Evolutionary conservation across 176 grass and related monocot species (phyloP), one percentile per base, ranked within the genome.

Genomic region (Alopecurus myosuroides): DNA sequence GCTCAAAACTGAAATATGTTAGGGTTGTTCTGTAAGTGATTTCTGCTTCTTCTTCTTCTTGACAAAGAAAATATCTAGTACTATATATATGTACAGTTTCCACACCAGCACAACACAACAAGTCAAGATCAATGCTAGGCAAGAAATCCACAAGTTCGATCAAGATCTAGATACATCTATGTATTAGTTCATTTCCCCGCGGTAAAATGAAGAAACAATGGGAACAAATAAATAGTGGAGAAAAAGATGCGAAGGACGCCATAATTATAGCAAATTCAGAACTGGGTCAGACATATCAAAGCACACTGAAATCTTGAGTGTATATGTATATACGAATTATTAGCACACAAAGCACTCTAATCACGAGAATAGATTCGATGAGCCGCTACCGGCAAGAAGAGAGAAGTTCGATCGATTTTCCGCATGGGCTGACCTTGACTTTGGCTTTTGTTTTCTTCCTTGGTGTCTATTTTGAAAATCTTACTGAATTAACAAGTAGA

Each of bases 351-450:
- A 33, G 33, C 46, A 63, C 51, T 34, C 20, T 66, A n/a, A 25
- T 25, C 62, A 78, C 41, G 51, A 6, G 10, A 6, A 31, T 28
- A 45, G 64, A 88, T 60, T 78, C 69, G 31, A 72, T 34, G n/a
- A 42, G 50, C 50, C 36, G 67, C 67, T 83, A n/a, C n/a, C n/a
- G n/a, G 63, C 86, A 25, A 49, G 40, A 30, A 31, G 19, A 83
- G 40, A 73, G 40, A 79, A 72, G 7, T 26, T 23, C 15, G 55
- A 69, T n/a, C 10, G 36, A 80, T 80, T 86, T 57, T 80, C 52
- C 39, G 26, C 14, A 34, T 44, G 10, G 0, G 33, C 9, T 75
- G 25, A 42, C 23, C 58, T 61, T 61, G 62, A 23, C 25, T 58
- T 75, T 76, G 3, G 4, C 5, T 36, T 49, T 49, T 15, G 14